phyloP scores from a whole-genome alignment of 192 early-diverging fungal genomes.

The Linnemannia exigua region DNA sequence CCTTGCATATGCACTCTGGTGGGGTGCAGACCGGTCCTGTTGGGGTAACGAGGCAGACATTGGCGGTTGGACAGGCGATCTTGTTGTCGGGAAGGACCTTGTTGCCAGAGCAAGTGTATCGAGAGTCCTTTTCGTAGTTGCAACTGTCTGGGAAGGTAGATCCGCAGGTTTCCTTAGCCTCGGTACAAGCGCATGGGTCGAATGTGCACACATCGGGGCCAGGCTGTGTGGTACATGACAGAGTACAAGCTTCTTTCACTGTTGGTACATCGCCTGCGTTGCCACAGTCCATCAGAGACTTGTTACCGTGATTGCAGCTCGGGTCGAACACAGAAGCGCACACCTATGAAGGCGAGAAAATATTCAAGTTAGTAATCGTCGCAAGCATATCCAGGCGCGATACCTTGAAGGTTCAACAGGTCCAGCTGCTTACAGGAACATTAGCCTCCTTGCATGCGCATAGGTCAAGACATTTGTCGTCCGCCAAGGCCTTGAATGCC shows the following conservation, averaged over 20 bases:
- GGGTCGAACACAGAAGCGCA: conserved; percentile 12
- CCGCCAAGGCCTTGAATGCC: not conserved
- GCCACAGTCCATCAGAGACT: not conserved
- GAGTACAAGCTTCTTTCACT: not conserved
- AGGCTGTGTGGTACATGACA: not conserved
- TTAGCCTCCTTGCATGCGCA: not conserved
- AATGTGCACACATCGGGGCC: not conserved
- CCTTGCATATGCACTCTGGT: conserved; percentile 3
- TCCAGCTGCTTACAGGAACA: not conserved
- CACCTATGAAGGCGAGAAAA: not conserved
- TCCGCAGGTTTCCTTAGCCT: not conserved
- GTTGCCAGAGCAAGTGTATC: not conserved
- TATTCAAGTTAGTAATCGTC: not conserved
- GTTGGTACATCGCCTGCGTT: not conserved
- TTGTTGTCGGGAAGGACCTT: not conserved
- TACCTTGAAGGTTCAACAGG: not conserved
- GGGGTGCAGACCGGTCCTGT: not conserved
- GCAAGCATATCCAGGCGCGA: not conserved
- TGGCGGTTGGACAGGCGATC: not conserved
- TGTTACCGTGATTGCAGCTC: not conserved
- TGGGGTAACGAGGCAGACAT: not conserved
- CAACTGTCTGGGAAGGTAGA: not conserved
- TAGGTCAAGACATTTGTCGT: not conserved
- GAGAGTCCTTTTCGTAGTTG: not conserved
- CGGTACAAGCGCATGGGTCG: not conserved